Evolutionary conservation across 2,329 filamentous ascomycete species (phyloP).

Genomic region (Tolypocladium tropicale): DNA sequence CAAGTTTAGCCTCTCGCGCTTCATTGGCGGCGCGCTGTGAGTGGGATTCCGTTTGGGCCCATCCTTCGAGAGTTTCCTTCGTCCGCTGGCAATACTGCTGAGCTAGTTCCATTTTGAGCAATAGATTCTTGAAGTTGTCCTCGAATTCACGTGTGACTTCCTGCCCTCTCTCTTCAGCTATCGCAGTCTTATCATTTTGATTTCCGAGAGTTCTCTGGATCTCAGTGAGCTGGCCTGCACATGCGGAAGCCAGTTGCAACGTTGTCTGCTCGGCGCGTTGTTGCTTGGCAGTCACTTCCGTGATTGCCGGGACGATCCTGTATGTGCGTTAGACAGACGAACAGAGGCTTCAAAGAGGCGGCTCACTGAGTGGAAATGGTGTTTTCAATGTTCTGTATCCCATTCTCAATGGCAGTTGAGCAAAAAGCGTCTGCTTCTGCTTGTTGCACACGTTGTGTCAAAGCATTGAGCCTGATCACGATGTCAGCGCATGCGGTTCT

Average conservation of each 20-base stretch:
- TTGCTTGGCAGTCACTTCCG: neutral
- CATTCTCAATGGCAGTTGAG: neutral
- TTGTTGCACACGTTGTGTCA: neutral
- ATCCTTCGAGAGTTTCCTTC: conserved; percentile 5
- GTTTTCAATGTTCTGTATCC: neutral
- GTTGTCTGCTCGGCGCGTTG: neutral
- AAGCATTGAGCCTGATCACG: neutral
- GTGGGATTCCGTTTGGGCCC: conserved; percentile 2
- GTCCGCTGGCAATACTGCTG: conserved; percentile 8
- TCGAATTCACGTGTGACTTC: neutral
- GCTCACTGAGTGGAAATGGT: neutral
- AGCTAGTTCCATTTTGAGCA: neutral
- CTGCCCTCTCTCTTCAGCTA: neutral
- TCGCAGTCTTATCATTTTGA: neutral
- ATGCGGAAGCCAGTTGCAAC: neutral
- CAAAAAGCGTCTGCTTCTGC: neutral
- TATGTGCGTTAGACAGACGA: neutral
- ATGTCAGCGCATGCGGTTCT: neutral
- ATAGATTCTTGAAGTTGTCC: neutral
- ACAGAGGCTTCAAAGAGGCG: neutral
- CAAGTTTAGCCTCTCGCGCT: conserved; percentile 6
- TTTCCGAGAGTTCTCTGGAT: neutral
- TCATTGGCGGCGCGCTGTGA: conserved; percentile 2
- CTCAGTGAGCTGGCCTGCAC: neutral
- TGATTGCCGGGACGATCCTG: neutral